Base-by-base conservation (phyloP, 2,329 filamentous ascomycete genomes). In the Exophiala xenobiotica region DNA sequence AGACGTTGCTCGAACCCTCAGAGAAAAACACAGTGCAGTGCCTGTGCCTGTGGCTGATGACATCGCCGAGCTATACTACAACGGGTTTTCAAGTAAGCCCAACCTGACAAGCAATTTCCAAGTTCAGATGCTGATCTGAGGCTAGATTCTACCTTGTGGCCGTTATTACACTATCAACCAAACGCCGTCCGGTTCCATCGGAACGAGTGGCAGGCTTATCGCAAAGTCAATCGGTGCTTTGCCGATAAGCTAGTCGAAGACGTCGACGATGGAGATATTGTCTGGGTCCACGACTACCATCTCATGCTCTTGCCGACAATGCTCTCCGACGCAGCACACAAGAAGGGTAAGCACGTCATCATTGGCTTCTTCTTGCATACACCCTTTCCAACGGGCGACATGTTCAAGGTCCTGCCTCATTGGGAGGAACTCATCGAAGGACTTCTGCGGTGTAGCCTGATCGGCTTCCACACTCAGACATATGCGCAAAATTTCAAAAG, bases 311-410 rank as follows among this genome's bases (percentile, higher is more conserved):
- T 97, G 3, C 92, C 91, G 1, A 90, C 85, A 70, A 83, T 96
- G 74, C 75, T 96, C 52, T 43, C 18, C 7, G 40, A 24, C n/a
- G 40, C 40, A 14, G 40, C 40, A 7, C 85, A 91, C 40, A 90
- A 95, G 68, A 82, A 86, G 35, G 77, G 90, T 16, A 88, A 90
- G 3, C 88, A 89, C 68, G 88, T 95, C 71, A 95, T 95, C 73
- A 91, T 96, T 65, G 86, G 89, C 47, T 96, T 96, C 75, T 96
- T 89, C 74, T 77, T 96, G 39, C 91, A 97, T 70, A 86, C 89
- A 39, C 92, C 91, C 0, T 96, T 96, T 70, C 91, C 91, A 23
- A 96, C 90, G 71, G 95, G 89, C 76, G 91, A 97, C 70, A 96
- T 95, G 67, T 82, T 96, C 66, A 83, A 91, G 44, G 96, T 91